Evolutionary conservation across 192 early-diverging fungal genomes (phyloP), one percentile per base, ranked within the genome.

Genomic region (Glomus cerebriforme): DNA sequence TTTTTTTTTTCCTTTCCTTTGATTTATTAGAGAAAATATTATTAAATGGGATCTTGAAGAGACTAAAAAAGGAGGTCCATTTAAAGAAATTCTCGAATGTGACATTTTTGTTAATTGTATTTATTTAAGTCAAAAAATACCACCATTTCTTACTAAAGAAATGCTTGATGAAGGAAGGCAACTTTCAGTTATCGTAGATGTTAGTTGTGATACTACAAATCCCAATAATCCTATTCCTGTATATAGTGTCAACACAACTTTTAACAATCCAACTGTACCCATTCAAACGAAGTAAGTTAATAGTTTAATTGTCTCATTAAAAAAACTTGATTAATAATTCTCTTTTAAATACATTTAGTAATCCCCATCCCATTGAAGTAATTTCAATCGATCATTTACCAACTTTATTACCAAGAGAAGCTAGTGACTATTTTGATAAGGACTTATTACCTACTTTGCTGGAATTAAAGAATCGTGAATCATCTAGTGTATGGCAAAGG

Each of bases 71-170:
- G 96, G 96, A 59, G 97, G 97, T 15, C 97, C 97, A 65, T 99
- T 98, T 88, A 83, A 84, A 45, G 93, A 97, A 84, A 98, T 99
- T 71, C 84, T 94, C 80, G 86, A 91, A 45, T 83, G 87, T 71
- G 96, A 99, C 82, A 93, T 98, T 80, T 99, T 99, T 87, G 91
- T 99, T 92, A 99, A 99, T 91, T 99, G 95, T 89, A 99, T 99
- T 88, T 99, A 99, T 82, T 91, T 99, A 74, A 93, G 89, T 82
- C 84, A 92, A 58, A 88, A 92, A 81, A 99, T 99, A 78, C 96
- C 96, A 70, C 96, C 97, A 37, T 99, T 99, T 83, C 81, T 99
- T 82, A 97, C 95, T 29, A 90, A 88, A 75, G 90, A 93, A 66
- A 89, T 92, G 90, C 84, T 96, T 65, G 91, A 93, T 77, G 80